Conservation (phyloP, 83 land plant genomes). For the Picea abies region DNA sequence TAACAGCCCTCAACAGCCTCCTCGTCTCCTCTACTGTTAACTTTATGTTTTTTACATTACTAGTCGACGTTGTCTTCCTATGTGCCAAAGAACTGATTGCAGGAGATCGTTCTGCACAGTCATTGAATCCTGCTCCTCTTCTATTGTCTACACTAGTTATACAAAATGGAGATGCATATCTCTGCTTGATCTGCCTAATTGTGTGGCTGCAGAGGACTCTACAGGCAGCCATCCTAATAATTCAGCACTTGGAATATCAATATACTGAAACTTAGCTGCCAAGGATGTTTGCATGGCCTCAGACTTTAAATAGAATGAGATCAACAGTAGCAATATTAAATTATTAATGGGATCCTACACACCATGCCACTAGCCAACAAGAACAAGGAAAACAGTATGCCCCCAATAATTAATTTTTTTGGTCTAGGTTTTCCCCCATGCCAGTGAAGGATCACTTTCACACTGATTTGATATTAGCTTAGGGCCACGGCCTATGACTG, state of each 20-base stretch:
- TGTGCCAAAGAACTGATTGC: neutral
- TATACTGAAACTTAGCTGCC: neutral
- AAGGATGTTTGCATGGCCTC: neutral
- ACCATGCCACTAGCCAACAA: neutral
- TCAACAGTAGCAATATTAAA: neutral
- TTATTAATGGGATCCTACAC: neutral
- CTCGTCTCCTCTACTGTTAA: constrained; percentile 4
- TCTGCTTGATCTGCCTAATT: neutral
- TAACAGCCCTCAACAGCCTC: constrained; percentile 21
- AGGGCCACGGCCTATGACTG: neutral
- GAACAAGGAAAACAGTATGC: neutral
- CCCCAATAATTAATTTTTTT: too few species aligned
- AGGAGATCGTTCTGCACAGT: neutral
- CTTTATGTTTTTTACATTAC: neutral
- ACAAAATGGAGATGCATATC: constrained; percentile 1
- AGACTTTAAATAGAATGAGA: neutral
- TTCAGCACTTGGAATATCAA: too few species aligned
- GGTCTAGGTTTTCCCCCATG: too few species aligned
- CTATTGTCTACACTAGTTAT: neutral
- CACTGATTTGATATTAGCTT: neutral
- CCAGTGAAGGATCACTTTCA: too few species aligned
- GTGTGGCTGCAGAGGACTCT: neutral
- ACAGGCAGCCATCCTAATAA: neutral
- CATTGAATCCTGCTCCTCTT: neutral
- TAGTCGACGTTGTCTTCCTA: neutral